These are phyloP conservation scores for Yamadazyma atlantica DNA, from an alignment of 1,139 yeast species.

Conservation along the genomic window DNA sequence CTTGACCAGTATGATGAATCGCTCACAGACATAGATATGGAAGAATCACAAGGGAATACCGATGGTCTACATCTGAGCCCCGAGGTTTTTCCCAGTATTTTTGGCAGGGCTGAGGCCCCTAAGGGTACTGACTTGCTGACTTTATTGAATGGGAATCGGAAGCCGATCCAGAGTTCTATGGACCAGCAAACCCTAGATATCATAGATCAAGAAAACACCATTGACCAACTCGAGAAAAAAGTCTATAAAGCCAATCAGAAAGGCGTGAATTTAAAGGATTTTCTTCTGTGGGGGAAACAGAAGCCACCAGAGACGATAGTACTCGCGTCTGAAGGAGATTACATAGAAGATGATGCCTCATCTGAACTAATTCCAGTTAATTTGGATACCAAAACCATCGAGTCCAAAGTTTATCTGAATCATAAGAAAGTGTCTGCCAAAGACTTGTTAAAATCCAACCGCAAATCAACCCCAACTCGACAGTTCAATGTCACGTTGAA, in stretches of 20 bases:
- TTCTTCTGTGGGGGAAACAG: slow-evolving; percentile 14
- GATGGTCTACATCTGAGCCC: background rate
- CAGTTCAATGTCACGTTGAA: slow-evolving; percentile 26
- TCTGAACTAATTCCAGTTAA: slow-evolving; percentile 2
- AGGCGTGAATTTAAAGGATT: slow-evolving; percentile 32
- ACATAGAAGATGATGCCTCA: background rate
- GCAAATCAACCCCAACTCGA: slow-evolving; percentile 5
- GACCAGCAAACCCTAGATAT: background rate
- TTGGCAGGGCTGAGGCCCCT: background rate
- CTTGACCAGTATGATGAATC: background rate
- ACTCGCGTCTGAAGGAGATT: background rate
- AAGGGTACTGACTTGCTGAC: background rate
- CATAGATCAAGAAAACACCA: slow-evolving; percentile 2
- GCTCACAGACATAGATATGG: slow-evolving; percentile 2
- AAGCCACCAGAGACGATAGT: slow-evolving; percentile 3
- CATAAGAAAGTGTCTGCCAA: slow-evolving; percentile 25
- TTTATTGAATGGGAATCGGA: slow-evolving; percentile 3
- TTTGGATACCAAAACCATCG: slow-evolving; percentile 12
- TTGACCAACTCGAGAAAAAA: slow-evolving; percentile 32
- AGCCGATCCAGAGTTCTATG: background rate
- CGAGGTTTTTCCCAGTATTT: background rate
- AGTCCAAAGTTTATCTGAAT: slow-evolving; percentile 19
- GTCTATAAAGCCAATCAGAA: slow-evolving; percentile 21
- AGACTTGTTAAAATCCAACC: slow-evolving; percentile 16
- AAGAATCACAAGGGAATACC: background rate